Percentiles rank a stretch among this genome's conserved stretches.
phyloP scores from a whole-genome alignment of 1,284 basidiomycete species.

The Cutaneotrichosporon arboriforme region DNA sequence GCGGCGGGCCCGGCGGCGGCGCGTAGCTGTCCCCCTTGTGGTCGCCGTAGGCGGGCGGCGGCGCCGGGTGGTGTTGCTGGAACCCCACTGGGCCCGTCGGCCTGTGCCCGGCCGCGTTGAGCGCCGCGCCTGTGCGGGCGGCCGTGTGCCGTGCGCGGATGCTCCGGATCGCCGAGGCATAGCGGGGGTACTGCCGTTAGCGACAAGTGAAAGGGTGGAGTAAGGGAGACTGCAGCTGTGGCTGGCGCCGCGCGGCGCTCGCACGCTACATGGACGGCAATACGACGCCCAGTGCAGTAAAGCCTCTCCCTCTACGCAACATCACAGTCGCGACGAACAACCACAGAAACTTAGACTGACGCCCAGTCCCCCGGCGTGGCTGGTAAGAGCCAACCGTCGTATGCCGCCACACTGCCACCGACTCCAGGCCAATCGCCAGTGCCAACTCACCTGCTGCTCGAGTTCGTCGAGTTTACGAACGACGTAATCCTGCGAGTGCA shows the following conservation, averaged over 20 bases:
- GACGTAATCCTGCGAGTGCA: not conserved
- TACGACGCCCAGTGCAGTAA: too few relatives aligned
- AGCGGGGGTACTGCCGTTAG: constrained; percentile 1
- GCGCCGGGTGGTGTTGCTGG: not conserved
- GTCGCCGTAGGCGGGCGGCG: not conserved
- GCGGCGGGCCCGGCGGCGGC: not conserved
- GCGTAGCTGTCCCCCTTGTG: not conserved
- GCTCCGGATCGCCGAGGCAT: not conserved
- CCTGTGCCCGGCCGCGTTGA: not conserved
- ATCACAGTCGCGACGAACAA: too few relatives aligned
- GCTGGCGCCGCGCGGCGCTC: too few relatives aligned
- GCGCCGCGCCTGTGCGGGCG: not conserved
- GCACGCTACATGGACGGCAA: too few relatives aligned
- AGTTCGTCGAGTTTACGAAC: constrained; percentile 3
- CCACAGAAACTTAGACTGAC: too few relatives aligned
- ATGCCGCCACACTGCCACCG: too few relatives aligned
- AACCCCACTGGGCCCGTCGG: not conserved
- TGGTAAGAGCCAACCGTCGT: too few relatives aligned
- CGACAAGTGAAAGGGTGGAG: too few relatives aligned
- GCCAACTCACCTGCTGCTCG: constrained; percentile 4
- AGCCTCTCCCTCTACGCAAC: too few relatives aligned
- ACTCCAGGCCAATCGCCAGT: too few relatives aligned
- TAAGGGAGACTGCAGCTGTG: too few relatives aligned
- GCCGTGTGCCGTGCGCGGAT: not conserved
- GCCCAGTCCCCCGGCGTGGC: too few relatives aligned